These are phyloP conservation scores for Clonostachys sp. DNA, from an alignment of 2,329 filamentous ascomycete genomes.

Conservation along the genomic window DNA sequence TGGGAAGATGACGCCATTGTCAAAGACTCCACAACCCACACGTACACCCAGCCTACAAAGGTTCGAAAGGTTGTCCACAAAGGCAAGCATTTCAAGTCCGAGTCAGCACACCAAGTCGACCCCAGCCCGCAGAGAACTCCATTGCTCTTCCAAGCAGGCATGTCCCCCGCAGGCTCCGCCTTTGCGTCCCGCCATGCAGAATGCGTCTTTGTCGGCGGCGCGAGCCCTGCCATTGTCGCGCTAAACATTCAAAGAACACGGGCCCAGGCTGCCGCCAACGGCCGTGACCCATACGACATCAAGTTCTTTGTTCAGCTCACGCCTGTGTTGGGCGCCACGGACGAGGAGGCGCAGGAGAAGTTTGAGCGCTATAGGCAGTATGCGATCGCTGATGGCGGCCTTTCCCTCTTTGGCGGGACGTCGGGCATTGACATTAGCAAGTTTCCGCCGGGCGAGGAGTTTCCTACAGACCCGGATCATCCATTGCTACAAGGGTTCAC, in stretches of 20 bases:
- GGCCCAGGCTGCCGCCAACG: conserved; percentile 35
- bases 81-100: conserved; percentile 48
- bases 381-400: conserved; percentile 45
- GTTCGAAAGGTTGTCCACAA: conserved; percentile 57
- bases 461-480: conserved; percentile 45
- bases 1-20: conserved; percentile 44
- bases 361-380: conserved; percentile 44
- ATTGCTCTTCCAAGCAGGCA: conserved; percentile 55
- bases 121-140: conserved; percentile 53
- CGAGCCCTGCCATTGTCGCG: conserved; percentile 36
- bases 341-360: conserved; percentile 49
- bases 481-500: conserved; percentile 29
- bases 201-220: conserved; percentile 53
- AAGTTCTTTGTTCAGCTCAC: conserved; percentile 41
- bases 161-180: conserved; percentile 48
- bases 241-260: conserved; percentile 47
- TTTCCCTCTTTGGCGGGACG: conserved; percentile 53
- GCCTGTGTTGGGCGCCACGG: conserved; percentile 44
- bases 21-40: conserved; percentile 46
- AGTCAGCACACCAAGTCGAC: conserved; percentile 40
- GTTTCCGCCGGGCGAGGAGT: conserved; percentile 53
- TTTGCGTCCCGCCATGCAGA: conserved; percentile 57
- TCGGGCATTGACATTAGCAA: conserved; percentile 56
- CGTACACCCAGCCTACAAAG: conserved; percentile 52
- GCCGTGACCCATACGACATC: conserved; percentile 50